Evolutionary conservation across 352 stramenopile species (phyloP).

Genomic region (Thalassiosira mediterranea): DNA sequence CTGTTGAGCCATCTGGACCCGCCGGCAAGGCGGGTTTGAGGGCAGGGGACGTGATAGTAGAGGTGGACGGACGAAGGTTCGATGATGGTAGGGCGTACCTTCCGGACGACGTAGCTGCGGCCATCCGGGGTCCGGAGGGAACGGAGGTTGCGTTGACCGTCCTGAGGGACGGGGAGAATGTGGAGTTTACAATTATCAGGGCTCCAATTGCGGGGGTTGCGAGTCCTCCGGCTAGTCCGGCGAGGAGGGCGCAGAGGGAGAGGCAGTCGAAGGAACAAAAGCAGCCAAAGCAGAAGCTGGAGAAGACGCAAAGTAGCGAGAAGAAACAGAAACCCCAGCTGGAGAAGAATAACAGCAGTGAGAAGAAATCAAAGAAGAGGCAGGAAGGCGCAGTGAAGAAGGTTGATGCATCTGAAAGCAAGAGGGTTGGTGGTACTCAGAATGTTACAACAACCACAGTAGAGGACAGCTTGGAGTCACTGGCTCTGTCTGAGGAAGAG

Average conservation of each 20-base stretch:
- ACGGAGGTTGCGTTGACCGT: neutral
- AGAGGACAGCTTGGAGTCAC: neutral
- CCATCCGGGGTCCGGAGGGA: conserved; percentile 29
- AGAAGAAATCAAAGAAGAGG: neutral
- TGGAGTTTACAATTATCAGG: neutral
- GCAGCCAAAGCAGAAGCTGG: neutral
- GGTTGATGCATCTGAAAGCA: neutral
- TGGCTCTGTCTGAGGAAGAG: conserved; percentile 10
- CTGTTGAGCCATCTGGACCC: conserved; percentile 10
- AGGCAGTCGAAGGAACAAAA: too few species aligned
- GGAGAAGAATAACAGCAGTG: conserved; percentile 27
- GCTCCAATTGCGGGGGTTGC: neutral
- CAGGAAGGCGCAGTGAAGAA: conserved; percentile 2
- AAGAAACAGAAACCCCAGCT: conserved; percentile 67
- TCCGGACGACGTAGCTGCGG: conserved; percentile 18
- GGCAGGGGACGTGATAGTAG: conserved; percentile 17
- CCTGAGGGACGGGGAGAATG: neutral
- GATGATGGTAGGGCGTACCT: conserved; percentile 12
- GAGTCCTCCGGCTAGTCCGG: neutral
- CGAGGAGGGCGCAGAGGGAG: too few species aligned
- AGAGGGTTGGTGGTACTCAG: neutral
- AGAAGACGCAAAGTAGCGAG: conserved; percentile 45
- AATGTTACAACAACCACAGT: neutral
- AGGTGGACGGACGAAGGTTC: conserved; percentile 13
- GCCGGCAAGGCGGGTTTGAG: conserved; percentile 23